Base-by-base conservation (phyloP, 805 yeast genomes). In the Brettanomyces nanus region DNA sequence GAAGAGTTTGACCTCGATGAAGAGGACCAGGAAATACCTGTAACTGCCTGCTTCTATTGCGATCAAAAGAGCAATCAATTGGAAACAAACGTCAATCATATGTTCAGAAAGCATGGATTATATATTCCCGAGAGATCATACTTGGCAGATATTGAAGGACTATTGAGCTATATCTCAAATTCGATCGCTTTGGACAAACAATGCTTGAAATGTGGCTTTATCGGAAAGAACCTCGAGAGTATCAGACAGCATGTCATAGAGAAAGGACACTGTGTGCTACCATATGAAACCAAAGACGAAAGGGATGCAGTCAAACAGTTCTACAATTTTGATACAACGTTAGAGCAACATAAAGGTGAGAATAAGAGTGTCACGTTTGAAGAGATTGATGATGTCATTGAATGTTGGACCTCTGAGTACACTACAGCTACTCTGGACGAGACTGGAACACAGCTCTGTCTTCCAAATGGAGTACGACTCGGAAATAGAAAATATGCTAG, bases 261-360 rank as follows among this genome's bases (percentile, higher is more conserved):
- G 4, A 92, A 90, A 59, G 80, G 90, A 36, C 98, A 92, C 58
- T 84, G 90, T 63, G 73, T 77, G 51, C 68, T 92, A 39, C 97
- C 97, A 0, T 92, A 82, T 59, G 97, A 92, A 52, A 64, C 76
- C 0, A 79, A 73, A 37, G 80, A 76, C 35, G 94, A 92, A 51
- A 75, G 79, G 52, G 68, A 73, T 29, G 76, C 75, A 47, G 68
- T 90, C 35, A 69, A 82, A 0, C 75, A 73, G 32, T 92, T 77
- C 56, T 92, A 90, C 53, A 94, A 86, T 53, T 85, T 84, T 59
- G 65, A 77, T 29, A 21, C 6, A 9, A 22, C 29, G 2, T 15
- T 32, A 7, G 45, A 42, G 30, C 25, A 17, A 7, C 36, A 35
- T 3, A 32, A 33, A 9, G 41, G 14, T 2, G 22, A 28, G n/a